These are phyloP conservation scores for Mycena maculata DNA, from an alignment of 768 basidiomycete genomes.

Conservation along the genomic window DNA sequence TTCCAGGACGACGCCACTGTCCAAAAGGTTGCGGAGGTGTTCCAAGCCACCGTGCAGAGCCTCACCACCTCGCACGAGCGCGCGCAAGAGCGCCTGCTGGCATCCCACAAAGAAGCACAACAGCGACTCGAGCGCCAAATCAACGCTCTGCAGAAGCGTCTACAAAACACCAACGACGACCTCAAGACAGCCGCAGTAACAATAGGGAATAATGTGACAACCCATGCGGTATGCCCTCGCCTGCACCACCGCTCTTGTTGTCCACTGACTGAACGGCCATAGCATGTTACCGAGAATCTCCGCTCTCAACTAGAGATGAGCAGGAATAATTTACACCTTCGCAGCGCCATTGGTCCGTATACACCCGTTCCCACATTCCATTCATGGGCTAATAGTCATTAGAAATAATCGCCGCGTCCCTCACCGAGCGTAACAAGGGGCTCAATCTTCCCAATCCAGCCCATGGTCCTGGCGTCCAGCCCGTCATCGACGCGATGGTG, in stretches of 20 bases:
- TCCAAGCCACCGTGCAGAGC: not conserved
- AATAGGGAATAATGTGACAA: not conserved
- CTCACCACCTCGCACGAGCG: slow-evolving; percentile 1
- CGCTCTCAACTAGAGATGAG: not conserved
- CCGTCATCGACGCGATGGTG: slow-evolving; percentile 1
- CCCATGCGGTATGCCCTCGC: not conserved
- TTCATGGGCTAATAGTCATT: not conserved
- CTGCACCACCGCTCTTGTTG: slow-evolving; percentile 1
- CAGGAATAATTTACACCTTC: not conserved
- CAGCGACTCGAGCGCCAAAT: not conserved
- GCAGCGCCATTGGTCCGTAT: not conserved
- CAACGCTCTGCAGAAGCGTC: not conserved
- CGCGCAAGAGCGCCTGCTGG: not conserved
- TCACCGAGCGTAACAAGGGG: not conserved
- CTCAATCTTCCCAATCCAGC: not conserved
- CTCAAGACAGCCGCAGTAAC: not conserved
- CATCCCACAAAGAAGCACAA: too few species aligned
- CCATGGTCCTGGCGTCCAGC: slow-evolving; percentile 7
- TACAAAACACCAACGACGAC: too few species aligned
- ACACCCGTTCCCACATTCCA: slow-evolving; percentile 1
- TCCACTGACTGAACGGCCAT: slow-evolving; percentile 2
- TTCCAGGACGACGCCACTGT: not conserved
- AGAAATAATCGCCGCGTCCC: not conserved
- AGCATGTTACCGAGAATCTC: not conserved
- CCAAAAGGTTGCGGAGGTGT: not conserved